phyloP scores from a whole-genome alignment of 768 basidiomycete genomes.

The Lactarius trivialis region DNA sequence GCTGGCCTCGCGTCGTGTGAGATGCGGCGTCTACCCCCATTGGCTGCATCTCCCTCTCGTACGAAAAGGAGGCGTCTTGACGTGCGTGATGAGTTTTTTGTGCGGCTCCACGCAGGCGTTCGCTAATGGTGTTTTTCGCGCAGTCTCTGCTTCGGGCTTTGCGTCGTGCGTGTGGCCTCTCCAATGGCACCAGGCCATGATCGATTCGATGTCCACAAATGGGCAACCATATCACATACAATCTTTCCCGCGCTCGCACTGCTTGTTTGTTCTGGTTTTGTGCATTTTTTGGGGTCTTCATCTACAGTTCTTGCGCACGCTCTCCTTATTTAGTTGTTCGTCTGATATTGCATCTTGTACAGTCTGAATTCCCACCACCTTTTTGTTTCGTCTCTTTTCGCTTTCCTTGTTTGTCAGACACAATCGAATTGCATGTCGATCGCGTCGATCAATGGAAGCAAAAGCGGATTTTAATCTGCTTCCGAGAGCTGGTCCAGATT shows the following conservation, averaged over 20 bases:
- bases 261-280: background rate
- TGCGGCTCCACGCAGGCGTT: background rate
- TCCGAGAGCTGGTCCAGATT: background rate
- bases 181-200: background rate
- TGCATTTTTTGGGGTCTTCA: background rate
- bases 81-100: background rate
- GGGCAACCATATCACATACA: background rate
- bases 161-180: conserved; percentile 1
- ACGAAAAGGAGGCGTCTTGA: too few species aligned
- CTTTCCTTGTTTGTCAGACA: background rate
- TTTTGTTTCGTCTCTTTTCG: background rate
- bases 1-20: too few species aligned
- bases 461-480: background rate
- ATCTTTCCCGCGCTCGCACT: background rate
- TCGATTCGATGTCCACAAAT: background rate
- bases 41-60: too few species aligned
- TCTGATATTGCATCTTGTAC: background rate
- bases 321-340: background rate
- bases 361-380: background rate
- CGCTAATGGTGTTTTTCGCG: background rate
- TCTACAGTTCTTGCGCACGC: background rate
- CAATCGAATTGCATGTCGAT: background rate
- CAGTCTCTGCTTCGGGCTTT: too few species aligned
- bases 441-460: background rate
- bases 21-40: too few species aligned